Percentiles rank a stretch among this genome's conserved stretches.
Conservation (phyloP, 495 filamentous ascomycete species). For the Xylaria palmicola region DNA sequence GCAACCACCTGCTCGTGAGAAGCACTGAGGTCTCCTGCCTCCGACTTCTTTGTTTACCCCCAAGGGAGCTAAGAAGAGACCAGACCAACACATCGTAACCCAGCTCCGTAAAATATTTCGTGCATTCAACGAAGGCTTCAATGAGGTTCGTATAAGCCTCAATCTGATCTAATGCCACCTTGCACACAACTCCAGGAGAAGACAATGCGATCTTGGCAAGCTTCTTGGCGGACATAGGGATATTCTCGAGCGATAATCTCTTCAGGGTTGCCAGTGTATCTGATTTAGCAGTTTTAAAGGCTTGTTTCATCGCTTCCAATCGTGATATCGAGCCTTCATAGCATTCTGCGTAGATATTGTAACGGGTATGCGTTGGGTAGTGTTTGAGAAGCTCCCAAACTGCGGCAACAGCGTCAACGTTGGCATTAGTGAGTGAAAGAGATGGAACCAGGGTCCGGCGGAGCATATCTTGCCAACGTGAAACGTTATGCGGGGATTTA, state of each 20-base stretch:
- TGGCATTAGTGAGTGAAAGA: conserved; percentile 76
- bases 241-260: conserved; percentile 78
- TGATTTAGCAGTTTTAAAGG: conserved; percentile 69
- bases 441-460: conserved; percentile 80
- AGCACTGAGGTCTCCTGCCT: conserved; percentile 78
- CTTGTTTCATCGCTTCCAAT: conserved; percentile 71
- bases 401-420: conserved; percentile 79
- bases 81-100: conserved; percentile 92
- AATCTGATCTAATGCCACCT: conserved; percentile 79
- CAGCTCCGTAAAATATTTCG: conserved; percentile 86
- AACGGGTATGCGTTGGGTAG: conserved; percentile 75
- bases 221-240: conserved; percentile 76
- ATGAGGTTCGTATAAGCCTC: conserved; percentile 91
- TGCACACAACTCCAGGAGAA: conserved; percentile 88
- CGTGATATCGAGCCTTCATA: conserved; percentile 73
- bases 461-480: conserved; percentile 77
- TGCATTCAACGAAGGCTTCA: conserved; percentile 88
- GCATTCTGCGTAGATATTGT: conserved; percentile 92
- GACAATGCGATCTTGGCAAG: conserved; percentile 85
- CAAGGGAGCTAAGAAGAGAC: conserved; percentile 76
- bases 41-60: conserved; percentile 71
- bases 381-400: conserved; percentile 77
- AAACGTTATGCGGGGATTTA: conserved; percentile 61
- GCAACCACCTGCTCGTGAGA: conserved; percentile 84
- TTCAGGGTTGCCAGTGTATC: conserved; percentile 84